A percentile compares a stretch with the other conserved stretches of the same genome.
Conservation (phyloP, 495 filamentous ascomycete species). For the Penicillium ucsense region DNA sequence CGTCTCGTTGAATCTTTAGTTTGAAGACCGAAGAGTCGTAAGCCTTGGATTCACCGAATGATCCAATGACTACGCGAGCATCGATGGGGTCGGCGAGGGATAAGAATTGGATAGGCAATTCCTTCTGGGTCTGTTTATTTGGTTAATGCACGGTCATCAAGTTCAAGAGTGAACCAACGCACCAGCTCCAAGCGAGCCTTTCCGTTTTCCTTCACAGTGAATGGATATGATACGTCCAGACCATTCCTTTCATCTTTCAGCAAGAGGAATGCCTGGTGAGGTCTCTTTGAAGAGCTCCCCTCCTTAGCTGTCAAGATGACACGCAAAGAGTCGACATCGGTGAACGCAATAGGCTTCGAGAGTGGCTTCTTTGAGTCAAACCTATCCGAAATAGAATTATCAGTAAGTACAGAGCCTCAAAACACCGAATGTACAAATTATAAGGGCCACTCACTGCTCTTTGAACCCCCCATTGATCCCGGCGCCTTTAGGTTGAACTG, state of each 20-base stretch:
- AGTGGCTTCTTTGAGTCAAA: conserved; percentile 54
- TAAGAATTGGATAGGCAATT: conserved; percentile 79
- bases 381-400: conserved; percentile 30
- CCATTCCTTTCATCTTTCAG: conserved; percentile 63
- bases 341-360: conserved; percentile 53
- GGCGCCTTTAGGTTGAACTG: conserved; percentile 60
- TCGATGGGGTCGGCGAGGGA: conserved; percentile 52
- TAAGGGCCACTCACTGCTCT: conserved; percentile 48
- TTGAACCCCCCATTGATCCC: conserved; percentile 55
- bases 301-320: conserved; percentile 73
- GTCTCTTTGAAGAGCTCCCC: conserved; percentile 63
- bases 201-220: conserved; percentile 77
- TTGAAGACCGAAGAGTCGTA: conserved; percentile 57
- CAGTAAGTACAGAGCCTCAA: conserved; percentile 4
- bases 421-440: not conserved
- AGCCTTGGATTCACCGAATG: conserved; percentile 66
- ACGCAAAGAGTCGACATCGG: conserved; percentile 66
- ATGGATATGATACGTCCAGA: conserved; percentile 80
- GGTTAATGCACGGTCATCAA: conserved; percentile 1
- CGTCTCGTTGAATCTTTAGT: conserved; percentile 53
- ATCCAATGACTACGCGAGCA: conserved; percentile 73
- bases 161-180: conserved; percentile 7
- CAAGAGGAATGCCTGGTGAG: conserved; percentile 88
- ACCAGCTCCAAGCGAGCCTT: conserved; percentile 80
- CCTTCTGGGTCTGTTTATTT: conserved; percentile 64